Conservation (phyloP, 2,329 filamentous ascomycete species). For the Keithomyces neogunnii region DNA sequence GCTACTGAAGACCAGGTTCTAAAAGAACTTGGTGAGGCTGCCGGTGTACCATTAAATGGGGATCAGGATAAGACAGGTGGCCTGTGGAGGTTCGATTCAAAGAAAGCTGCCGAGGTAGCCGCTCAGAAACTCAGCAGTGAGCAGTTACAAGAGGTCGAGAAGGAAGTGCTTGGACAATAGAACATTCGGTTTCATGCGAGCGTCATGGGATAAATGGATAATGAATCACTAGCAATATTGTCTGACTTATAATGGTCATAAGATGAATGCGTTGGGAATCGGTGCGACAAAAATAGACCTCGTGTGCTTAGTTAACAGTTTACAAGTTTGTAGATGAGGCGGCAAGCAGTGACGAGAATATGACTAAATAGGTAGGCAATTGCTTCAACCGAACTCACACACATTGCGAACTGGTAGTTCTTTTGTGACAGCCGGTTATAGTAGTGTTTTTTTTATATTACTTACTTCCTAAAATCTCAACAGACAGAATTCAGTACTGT, state of each 20-base stretch:
- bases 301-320: too few species aligned
- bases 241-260: too few species aligned
- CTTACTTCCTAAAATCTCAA: neutral
- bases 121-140: slow-evolving; percentile 29
- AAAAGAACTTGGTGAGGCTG: slow-evolving; percentile 32
- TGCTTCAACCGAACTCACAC: too few species aligned
- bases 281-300: too few species aligned
- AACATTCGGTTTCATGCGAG: neutral
- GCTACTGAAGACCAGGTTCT: slow-evolving; percentile 38
- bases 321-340: too few species aligned
- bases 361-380: too few species aligned
- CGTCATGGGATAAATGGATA: neutral
- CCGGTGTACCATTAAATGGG: slow-evolving; percentile 40
- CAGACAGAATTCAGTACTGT: neutral
- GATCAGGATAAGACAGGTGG: slow-evolving; percentile 54
- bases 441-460: neutral
- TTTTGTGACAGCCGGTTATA: neutral
- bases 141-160: slow-evolving; percentile 34
- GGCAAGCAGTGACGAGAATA: too few species aligned
- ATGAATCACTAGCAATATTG: too few species aligned
- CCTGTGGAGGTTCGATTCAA: slow-evolving; percentile 49
- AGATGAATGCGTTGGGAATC: too few species aligned
- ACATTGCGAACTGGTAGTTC: neutral
- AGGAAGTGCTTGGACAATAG: slow-evolving; percentile 33
- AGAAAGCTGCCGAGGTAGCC: slow-evolving; percentile 31